phyloP scores from a whole-genome alignment of 1,284 basidiomycete species.

The Phellopilus nigrolimitatus region DNA sequence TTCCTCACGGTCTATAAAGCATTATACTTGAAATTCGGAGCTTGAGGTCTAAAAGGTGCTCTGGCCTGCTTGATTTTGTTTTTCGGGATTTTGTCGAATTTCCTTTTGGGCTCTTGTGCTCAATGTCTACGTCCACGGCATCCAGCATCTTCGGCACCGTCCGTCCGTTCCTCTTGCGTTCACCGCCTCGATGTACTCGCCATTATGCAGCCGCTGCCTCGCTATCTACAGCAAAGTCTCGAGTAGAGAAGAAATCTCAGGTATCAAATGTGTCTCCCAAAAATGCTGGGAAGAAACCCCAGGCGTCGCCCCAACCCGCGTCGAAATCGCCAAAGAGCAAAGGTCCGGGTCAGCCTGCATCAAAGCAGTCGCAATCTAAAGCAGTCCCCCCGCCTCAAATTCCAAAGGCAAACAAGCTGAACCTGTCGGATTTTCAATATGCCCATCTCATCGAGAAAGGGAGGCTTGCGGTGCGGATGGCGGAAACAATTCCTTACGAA shows the following conservation, averaged over 20 bases:
- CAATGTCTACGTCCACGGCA: neutral
- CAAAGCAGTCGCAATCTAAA: no score
- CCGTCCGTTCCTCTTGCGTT: neutral
- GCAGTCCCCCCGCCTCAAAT: neutral
- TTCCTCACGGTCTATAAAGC: no score
- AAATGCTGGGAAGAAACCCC: no score
- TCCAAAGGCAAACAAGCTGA: neutral
- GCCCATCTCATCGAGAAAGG: neutral
- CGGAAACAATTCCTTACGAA: neutral
- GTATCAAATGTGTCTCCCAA: no score
- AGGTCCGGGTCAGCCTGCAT: no score
- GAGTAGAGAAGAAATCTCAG: neutral
- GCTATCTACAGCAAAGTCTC: neutral
- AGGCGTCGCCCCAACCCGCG: neutral
- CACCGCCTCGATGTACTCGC: neutral
- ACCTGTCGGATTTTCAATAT: neutral
- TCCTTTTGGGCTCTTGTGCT: no score
- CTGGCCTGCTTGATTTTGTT: no score
- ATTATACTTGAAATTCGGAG: no score
- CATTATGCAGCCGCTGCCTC: neutral
- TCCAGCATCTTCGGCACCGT: neutral
- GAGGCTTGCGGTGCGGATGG: neutral
- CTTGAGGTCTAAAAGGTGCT: no score
- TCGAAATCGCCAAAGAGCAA: no score
- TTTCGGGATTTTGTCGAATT: no score